These are phyloP conservation scores for Diutina catenulata DNA, from an alignment of 1,139 yeast species.

Conservation along the genomic window DNA sequence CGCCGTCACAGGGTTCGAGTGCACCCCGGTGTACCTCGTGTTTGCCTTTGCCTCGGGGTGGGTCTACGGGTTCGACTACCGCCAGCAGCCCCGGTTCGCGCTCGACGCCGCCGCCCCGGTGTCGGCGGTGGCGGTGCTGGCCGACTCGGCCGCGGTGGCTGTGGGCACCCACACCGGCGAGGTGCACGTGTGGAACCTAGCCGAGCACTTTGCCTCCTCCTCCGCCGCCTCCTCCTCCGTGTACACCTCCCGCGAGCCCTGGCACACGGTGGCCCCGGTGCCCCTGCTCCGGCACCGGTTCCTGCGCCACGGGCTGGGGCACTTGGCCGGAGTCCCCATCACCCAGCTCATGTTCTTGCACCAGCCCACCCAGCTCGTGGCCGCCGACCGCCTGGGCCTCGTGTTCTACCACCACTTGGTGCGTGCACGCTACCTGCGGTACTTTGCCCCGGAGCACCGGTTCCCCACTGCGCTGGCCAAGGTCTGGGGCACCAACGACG, in stretches of 20 bases:
- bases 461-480: constrained; percentile 26
- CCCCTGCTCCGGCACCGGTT: constrained; percentile 17
- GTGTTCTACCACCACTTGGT: constrained; percentile 48
- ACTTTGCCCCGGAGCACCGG: not conserved
- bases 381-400: constrained; percentile 50
- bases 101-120: constrained; percentile 17
- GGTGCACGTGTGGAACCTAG: constrained; percentile 20
- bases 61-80: constrained; percentile 51
- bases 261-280: constrained; percentile 19
- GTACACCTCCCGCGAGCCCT: constrained; percentile 10
- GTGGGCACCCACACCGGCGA: constrained; percentile 24
- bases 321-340: constrained; percentile 33
- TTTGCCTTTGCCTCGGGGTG: constrained; percentile 54
- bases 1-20: constrained; percentile 16
- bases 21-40: constrained; percentile 38
- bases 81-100: constrained; percentile 36
- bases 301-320: constrained; percentile 35
- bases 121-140: constrained; percentile 18
- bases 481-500: constrained; percentile 38
- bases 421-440: constrained; percentile 25
- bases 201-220: too few relatives aligned
- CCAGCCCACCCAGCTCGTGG: constrained; percentile 44
- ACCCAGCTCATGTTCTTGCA: constrained; percentile 39
- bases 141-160: constrained; percentile 22
- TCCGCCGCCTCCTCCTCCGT: constrained; percentile 6